Evolutionary conservation across 768 basidiomycete genomes (phyloP).

Genomic region (Pisolithus microcarpus): DNA sequence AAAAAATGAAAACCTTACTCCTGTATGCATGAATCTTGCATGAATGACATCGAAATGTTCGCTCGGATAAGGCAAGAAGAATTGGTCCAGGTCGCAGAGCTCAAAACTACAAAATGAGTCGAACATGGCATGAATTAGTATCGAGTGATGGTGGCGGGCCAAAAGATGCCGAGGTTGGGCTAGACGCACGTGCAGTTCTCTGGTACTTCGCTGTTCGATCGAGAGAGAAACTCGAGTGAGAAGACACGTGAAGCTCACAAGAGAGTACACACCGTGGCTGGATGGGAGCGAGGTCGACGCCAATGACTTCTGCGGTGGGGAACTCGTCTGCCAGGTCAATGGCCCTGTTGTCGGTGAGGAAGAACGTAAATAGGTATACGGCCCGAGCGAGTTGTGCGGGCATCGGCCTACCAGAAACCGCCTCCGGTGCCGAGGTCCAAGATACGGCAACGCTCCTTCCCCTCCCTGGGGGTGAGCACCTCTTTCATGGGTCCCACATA

Average conservation of each 20-base stretch:
- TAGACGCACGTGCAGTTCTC: slow-evolving; percentile 64
- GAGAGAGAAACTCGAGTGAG: slow-evolving; percentile 1
- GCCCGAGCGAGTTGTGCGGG: neutral
- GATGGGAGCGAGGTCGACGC: slow-evolving; percentile 65
- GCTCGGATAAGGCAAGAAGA: slow-evolving; percentile 55
- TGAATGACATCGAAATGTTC: slow-evolving; percentile 63
- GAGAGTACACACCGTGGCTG: slow-evolving; percentile 49
- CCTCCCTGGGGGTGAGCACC: slow-evolving; percentile 36
- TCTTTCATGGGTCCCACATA: slow-evolving; percentile 61
- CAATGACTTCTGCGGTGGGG: slow-evolving; percentile 56
- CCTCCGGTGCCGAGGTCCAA: slow-evolving; percentile 67
- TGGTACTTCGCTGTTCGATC: slow-evolving; percentile 46
- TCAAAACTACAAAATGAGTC: slow-evolving; percentile 44
- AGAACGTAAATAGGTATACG: slow-evolving; percentile 1
- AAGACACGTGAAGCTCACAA: neutral
- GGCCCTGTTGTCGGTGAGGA: slow-evolving; percentile 38
- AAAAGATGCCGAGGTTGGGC: neutral
- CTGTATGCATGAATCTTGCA: slow-evolving; percentile 60
- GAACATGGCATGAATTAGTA: no score
- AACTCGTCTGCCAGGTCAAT: slow-evolving; percentile 72
- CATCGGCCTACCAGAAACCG: slow-evolving; percentile 45
- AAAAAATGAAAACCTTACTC: slow-evolving; percentile 35
- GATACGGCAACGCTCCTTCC: slow-evolving; percentile 32
- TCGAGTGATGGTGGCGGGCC: no score
- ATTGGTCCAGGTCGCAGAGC: slow-evolving; percentile 58